phyloP scores from a whole-genome alignment of 2,329 filamentous ascomycete species.

The Hypoxylon sp. region DNA sequence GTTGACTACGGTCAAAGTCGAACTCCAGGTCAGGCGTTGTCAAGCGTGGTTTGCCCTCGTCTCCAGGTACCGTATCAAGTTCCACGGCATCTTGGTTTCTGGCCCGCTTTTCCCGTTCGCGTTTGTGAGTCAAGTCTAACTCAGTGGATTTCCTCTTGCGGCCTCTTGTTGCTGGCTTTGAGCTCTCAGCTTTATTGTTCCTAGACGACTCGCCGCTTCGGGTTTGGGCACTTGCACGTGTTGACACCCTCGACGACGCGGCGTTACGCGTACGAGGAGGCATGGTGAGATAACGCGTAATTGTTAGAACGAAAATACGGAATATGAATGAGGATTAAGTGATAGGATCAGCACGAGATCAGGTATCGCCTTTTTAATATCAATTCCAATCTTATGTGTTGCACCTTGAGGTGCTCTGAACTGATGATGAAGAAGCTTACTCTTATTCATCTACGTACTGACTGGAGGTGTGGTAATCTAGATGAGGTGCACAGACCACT shows the following conservation, averaged over 20 bases:
- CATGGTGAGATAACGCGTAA: constrained; percentile 7
- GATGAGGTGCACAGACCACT: too few relatives aligned
- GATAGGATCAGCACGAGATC: neutral
- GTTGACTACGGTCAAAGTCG: constrained; percentile 44
- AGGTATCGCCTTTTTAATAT: neutral
- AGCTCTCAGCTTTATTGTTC: neutral
- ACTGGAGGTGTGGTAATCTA: too few relatives aligned
- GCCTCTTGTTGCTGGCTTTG: constrained; percentile 4
- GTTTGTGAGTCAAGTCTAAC: neutral
- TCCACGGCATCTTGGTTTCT: constrained; percentile 9
- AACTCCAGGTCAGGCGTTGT: constrained; percentile 48
- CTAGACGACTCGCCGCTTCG: neutral
- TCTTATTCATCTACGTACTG: too few relatives aligned
- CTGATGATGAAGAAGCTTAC: too few relatives aligned
- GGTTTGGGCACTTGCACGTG: neutral
- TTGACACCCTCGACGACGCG: constrained; percentile 5
- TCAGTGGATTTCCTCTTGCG: constrained; percentile 30
- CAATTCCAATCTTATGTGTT: neutral
- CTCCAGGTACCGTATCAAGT: constrained; percentile 10
- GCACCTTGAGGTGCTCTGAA: too few relatives aligned
- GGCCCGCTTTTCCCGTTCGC: constrained; percentile 13
- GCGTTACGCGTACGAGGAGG: neutral
- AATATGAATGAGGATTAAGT: neutral
- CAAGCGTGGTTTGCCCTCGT: constrained; percentile 36
- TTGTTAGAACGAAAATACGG: too few relatives aligned